Base-by-base conservation (phyloP, 805 yeast genomes). In the Metschnikowia cubensis region DNA sequence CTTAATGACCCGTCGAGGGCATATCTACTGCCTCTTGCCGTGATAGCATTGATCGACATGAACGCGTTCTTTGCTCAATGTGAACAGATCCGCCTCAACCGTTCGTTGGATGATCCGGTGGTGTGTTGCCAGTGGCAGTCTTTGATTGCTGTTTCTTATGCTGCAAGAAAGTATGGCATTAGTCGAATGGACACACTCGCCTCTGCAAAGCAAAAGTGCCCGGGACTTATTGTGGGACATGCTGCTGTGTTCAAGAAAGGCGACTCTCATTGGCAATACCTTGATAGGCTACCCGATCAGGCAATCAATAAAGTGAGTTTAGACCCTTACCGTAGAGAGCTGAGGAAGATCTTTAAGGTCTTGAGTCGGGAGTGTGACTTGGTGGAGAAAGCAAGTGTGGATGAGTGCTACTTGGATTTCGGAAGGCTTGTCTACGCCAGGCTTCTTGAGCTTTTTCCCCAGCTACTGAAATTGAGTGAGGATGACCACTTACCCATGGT, bases 61-160 rank as follows among this genome's bases (percentile, higher is more conserved):
- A 96, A 94, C 69, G 97, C 98, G 11, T 94, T 91, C 66, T 94
- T 87, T 67, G 96, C 99, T 0, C 99, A 94, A 63, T 94, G 85
- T 31, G 97, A 94, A 60, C 92, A 86, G 57, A 71, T 88, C 5
- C 69, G 97, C 38, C 74, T 89, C 15, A 85, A 85, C 0, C 68
- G 85, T 14, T 67, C 83, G 1, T 71, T 70, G 1, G 80, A 82
- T 2, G 91, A 83, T 53, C 97, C 99, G 0, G 85, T 94, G 1
- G 97, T 90, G 0, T 91, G 97, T 64, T 89, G 89, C 4, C 99
- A 94, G 61, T 94, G 99, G 99, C 75, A 77, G 43, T 77, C 91
- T 0, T 69, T 94, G 2, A 92, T 94, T 51, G 99, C 99, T 0
- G 95, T 94, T 0, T 82, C 87, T 2, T 89, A 89, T 66, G 87